Base-by-base conservation (phyloP, 129 eudicot species). In the Artemisia annua region DNA sequence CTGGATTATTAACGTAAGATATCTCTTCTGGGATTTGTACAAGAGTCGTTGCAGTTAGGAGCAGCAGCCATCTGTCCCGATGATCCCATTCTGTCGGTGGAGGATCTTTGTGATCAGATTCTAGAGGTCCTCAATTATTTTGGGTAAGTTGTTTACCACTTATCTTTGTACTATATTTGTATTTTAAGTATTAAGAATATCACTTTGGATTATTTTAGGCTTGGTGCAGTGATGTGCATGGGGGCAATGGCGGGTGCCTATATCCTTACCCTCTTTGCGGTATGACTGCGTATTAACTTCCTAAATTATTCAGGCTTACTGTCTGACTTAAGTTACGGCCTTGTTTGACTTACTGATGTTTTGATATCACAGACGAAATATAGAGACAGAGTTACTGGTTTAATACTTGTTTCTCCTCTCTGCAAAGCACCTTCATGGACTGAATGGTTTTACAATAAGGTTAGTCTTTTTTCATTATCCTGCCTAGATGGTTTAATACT, bases 211-310 rank as follows among this genome's bases (percentile, higher is more conserved):
- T 75, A 46, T 70, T 69, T 80, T 44, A 95, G 99, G 87, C 96
- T 95, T 73, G 94, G 95, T 75, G 87, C 97, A 63, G 99, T 95
- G 60, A 95, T 95, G 99, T 90, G 96, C 86, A 82, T 95, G 99
- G 99, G 99, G 64, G 96, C 92, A 39, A 88, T 80, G 78, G 96
- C 99, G 4, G 99, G 99, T 63, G 99, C 97, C 75, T 95, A 95
- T 79, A 82, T 95, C 56, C 93, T 95, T 71, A 86, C 96, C 22
- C 78, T 90, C 58, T 95, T 95, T 79, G 97, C 99, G 35, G 99
- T 95, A 79, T 54, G 97, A 75, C 30, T 44, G 14, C 14, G 56
- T 46, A 53, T 49, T 52, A 53, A 62, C 14, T 32, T 14, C 2
- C 50, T 14, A 11, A 11, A 30, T 65, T n/a, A 16, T 22, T 44